Percentiles rank a stretch among this genome's conserved stretches.
Evolutionary conservation across 2,329 filamentous ascomycete genomes (phyloP).

Genomic region (Gaeumannomyces tritici): DNA sequence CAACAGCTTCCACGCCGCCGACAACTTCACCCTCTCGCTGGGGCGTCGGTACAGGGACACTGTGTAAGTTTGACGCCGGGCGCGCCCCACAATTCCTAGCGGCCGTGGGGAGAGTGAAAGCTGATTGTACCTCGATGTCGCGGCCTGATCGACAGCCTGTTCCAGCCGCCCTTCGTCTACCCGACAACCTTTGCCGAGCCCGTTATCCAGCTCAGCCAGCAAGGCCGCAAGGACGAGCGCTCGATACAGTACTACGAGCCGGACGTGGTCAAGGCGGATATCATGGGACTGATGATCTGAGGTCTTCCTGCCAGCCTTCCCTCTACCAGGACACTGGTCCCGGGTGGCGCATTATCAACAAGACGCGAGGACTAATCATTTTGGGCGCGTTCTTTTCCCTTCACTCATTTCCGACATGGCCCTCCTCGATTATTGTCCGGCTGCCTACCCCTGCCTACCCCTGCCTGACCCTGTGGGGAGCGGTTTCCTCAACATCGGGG

Average conservation of each 20-base stretch:
- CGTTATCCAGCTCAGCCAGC: not conserved
- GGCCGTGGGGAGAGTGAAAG: not conserved
- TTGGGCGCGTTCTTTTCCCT: no score
- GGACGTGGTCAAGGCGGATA: not conserved
- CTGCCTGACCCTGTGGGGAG: no score
- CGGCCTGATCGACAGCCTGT: not conserved
- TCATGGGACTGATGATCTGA: not conserved
- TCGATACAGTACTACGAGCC: conserved; percentile 1
- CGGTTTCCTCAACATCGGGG: no score
- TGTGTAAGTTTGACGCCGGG: conserved; percentile 10
- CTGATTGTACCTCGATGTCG: not conserved
- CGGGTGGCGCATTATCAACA: not conserved
- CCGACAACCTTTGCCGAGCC: not conserved
- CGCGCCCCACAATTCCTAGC: not conserved
- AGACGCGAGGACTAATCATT: not conserved
- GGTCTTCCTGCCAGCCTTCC: not conserved
- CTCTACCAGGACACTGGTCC: no score
- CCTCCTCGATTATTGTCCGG: no score
- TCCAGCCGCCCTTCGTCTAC: not conserved
- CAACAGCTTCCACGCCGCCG: conserved; percentile 11
- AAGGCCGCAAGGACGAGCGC: not conserved
- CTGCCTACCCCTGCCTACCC: no score
- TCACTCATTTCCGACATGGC: no score
- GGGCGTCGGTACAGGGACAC: conserved; percentile 16
- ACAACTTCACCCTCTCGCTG: conserved; percentile 15